Percentiles rank a stretch among this genome's conserved stretches.
Conservation (phyloP, 169 alveolate species). For the Eimeria falciformis region DNA sequence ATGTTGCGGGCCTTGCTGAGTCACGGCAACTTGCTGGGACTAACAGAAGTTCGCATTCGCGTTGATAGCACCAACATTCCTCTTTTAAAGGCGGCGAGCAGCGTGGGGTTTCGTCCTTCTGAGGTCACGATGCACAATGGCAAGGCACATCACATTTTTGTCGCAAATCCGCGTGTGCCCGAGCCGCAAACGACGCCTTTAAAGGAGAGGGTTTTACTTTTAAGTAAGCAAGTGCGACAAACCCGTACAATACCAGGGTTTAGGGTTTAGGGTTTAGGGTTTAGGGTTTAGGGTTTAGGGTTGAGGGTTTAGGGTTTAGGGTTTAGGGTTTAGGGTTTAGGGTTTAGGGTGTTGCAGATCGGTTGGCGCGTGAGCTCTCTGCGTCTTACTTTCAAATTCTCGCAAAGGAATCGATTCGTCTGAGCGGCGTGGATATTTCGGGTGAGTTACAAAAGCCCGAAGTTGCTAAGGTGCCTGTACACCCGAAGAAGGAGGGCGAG, state of each 20-base stretch:
- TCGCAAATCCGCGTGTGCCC: too few species aligned
- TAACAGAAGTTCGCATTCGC: too few species aligned
- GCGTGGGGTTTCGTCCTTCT: too few species aligned
- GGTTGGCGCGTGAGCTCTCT: background rate
- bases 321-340: background rate
- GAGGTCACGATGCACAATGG: too few species aligned
- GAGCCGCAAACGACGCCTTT: too few species aligned
- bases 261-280: constrained; percentile 3
- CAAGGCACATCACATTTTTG: too few species aligned
- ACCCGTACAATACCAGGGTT: background rate
- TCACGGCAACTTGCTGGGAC: too few species aligned
- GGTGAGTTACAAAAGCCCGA: background rate
- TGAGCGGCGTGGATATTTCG: background rate
- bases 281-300: constrained; percentile 3
- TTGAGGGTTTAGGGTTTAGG: background rate
- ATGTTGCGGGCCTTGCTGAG: too few species aligned
- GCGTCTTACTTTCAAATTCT: background rate
- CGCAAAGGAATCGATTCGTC: background rate
- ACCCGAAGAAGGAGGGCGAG: background rate
- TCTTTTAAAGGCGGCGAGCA: too few species aligned
- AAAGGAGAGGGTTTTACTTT: too few species aligned
- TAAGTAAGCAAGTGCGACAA: too few species aligned
- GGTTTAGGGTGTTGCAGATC: constrained; percentile 2
- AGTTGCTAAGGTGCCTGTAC: constrained; percentile 2
- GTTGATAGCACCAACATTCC: too few species aligned